These are phyloP conservation scores for Boeremia lycopersici DNA, from an alignment of 2,329 filamentous ascomycete genomes.

Conservation along the genomic window DNA sequence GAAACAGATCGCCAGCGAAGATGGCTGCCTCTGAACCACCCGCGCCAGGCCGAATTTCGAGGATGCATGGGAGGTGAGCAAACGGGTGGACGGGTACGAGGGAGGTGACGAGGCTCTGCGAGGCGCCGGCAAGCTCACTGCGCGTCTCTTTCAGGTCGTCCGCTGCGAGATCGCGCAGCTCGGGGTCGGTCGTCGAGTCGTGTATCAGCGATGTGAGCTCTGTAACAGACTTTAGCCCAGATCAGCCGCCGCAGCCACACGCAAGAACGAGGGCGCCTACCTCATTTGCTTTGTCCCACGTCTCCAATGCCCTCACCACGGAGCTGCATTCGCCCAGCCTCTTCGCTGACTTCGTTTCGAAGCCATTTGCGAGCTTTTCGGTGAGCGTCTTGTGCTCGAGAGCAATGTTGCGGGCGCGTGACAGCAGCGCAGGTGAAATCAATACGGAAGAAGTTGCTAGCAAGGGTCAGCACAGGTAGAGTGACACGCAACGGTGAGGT, in stretches of 20 bases:
- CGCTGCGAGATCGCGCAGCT: slow-evolving; percentile 64
- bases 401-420: slow-evolving; percentile 61
- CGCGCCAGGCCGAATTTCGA: slow-evolving; percentile 91
- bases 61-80: slow-evolving; percentile 82
- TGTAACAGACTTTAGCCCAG: slow-evolving; percentile 53
- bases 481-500: not conserved
- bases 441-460: slow-evolving; percentile 34
- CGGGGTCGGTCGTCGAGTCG: slow-evolving; percentile 67
- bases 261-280: slow-evolving; percentile 41
- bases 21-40: slow-evolving; percentile 90
- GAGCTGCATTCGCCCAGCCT: slow-evolving; percentile 61
- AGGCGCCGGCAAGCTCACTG: slow-evolving; percentile 66
- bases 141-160: slow-evolving; percentile 75
- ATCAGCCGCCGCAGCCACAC: slow-evolving; percentile 25
- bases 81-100: slow-evolving; percentile 91
- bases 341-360: slow-evolving; percentile 63
- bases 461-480: slow-evolving; percentile 13
- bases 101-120: slow-evolving; percentile 71
- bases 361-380: slow-evolving; percentile 58
- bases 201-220: slow-evolving; percentile 79
- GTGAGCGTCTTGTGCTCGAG: slow-evolving; percentile 62
- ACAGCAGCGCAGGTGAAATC: slow-evolving; percentile 62
- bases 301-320: slow-evolving; percentile 59
- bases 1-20: slow-evolving; percentile 84
- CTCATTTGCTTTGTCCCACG: slow-evolving; percentile 65